Evolutionary conservation across 768 basidiomycete genomes (phyloP).

Genomic region (Boletellus emodensis): DNA sequence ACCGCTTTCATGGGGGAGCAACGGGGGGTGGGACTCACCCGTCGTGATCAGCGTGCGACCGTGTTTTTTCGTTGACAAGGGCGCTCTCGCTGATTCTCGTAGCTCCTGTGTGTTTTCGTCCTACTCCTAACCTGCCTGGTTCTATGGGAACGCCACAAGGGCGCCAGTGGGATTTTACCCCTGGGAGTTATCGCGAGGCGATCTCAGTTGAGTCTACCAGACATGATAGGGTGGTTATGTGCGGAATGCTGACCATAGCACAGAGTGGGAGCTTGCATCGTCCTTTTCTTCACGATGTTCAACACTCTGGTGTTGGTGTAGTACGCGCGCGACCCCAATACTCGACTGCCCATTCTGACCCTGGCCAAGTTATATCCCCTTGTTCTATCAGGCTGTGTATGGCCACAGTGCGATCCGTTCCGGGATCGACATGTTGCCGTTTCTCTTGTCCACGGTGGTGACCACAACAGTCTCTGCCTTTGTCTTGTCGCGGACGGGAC

Average conservation of each 20-base stretch:
- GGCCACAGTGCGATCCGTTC: constrained; percentile 17
- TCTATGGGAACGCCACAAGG: constrained; percentile 10
- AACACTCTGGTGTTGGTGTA: constrained; percentile 6
- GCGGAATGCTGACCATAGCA: neutral
- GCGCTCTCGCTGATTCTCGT: neutral
- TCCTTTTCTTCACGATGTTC: constrained; percentile 14
- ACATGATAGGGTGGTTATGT: neutral
- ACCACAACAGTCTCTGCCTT: constrained; percentile 5
- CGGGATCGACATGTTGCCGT: constrained; percentile 21
- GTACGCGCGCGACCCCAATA: neutral
- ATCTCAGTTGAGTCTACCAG: constrained; percentile 5
- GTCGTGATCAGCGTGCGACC: constrained; percentile 5
- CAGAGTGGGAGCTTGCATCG: constrained; percentile 8
- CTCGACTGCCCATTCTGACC: neutral
- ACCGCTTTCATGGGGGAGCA: constrained; percentile 10
- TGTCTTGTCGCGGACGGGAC: constrained; percentile 10
- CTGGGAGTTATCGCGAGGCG: constrained; percentile 4
- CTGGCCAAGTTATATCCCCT: constrained; percentile 12
- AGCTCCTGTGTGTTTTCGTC: constrained; percentile 9
- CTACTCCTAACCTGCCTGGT: constrained; percentile 3
- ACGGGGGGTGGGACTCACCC: constrained; percentile 7
- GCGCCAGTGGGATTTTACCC: constrained; percentile 8
- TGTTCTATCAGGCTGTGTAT: constrained; percentile 19
- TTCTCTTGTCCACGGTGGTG: constrained; percentile 11
- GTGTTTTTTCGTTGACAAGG: neutral